Conservation (phyloP, 352 stramenopile genomes). For the Aphanomyces cochlioides region DNA sequence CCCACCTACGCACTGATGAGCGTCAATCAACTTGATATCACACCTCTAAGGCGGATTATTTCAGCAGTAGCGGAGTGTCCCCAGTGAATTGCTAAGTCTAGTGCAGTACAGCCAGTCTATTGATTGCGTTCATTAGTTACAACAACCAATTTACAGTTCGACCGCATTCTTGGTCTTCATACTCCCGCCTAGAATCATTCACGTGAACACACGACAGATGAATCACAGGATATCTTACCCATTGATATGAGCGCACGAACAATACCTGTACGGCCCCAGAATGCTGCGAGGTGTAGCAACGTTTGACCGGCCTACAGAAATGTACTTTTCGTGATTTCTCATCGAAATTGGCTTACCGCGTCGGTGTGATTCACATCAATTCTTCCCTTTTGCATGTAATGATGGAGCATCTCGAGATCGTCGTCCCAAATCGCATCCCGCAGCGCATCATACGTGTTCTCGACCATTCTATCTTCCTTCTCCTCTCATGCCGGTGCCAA, state of each 20-base stretch:
- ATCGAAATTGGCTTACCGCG: conserved; percentile 27
- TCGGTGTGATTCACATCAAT: conserved; percentile 68
- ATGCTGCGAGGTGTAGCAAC: conserved; percentile 65
- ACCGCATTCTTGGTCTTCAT: conserved; percentile 69
- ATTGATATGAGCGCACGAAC: conserved; percentile 46
- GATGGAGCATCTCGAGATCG: conserved; percentile 42
- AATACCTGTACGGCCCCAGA: conserved; percentile 65
- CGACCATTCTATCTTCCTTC: conserved; percentile 1
- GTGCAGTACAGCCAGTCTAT: conserved; percentile 50
- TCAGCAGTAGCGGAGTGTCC: conserved; percentile 64
- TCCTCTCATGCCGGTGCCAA: background rate
- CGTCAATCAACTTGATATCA: background rate
- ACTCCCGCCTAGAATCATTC: conserved; percentile 48
- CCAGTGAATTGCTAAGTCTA: conserved; percentile 73
- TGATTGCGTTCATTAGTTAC: conserved; percentile 4
- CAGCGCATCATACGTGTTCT: conserved; percentile 51
- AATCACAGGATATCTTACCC: background rate
- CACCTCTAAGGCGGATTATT: conserved; percentile 54
- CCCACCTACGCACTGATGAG: conserved; percentile 32
- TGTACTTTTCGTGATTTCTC: background rate
- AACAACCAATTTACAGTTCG: background rate
- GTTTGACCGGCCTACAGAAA: conserved; percentile 49
- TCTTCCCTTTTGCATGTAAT: conserved; percentile 37
- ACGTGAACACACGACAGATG: background rate
- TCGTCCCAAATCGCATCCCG: conserved; percentile 75